Percentiles rank a stretch among this genome's conserved stretches.
Evolutionary conservation across 176 grass and related monocot genomes (phyloP).

Genomic region (Bothriochloa decipiens): DNA sequence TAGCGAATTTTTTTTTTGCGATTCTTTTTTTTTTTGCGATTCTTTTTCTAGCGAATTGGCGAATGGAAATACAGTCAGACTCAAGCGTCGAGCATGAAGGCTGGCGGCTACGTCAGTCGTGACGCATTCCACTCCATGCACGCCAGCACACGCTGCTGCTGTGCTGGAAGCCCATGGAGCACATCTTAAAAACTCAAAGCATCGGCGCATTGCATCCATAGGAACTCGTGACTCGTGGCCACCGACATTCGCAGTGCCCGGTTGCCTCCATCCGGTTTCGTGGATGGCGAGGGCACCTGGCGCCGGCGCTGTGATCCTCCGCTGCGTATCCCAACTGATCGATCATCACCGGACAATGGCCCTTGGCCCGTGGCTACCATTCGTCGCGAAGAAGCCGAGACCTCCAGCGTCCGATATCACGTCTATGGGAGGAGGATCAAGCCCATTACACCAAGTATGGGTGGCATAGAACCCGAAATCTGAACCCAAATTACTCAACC

Average conservation of each 20-base stretch:
- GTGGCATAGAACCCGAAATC: no score
- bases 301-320: background rate
- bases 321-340: background rate
- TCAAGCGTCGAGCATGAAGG: background rate
- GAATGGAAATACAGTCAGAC: background rate
- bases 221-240: background rate
- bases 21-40: no score
- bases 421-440: background rate
- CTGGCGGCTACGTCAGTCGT: background rate
- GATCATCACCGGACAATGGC: background rate
- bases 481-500: no score
- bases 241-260: background rate
- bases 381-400: no score
- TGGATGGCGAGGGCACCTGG: background rate
- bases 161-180: background rate
- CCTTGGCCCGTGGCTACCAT: background rate
- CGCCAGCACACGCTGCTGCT: background rate
- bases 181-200: background rate
- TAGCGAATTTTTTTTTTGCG: no score
- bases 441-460: no score
- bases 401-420: background rate
- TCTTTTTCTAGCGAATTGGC: background rate
- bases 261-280: background rate
- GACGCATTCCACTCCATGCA: background rate
- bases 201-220: background rate